These are phyloP conservation scores for Sonneratia alba DNA, from an alignment of 345 rosid genomes.

Conservation along the genomic window DNA sequence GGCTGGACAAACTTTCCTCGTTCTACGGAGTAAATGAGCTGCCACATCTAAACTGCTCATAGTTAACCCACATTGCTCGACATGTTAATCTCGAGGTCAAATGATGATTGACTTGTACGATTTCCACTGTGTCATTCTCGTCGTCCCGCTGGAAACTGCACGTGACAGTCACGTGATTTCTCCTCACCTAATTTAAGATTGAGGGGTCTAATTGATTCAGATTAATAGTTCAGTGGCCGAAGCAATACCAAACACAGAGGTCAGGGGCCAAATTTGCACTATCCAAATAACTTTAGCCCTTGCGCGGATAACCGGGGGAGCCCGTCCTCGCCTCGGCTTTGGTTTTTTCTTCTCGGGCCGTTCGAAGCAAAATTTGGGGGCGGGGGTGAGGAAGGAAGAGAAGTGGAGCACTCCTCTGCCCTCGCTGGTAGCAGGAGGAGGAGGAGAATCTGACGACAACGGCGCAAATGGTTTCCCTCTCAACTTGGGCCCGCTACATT, in stretches of 20 bases:
- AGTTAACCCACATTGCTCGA: no score
- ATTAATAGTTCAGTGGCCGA: background rate
- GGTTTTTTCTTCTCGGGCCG: background rate
- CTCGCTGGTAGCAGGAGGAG: background rate
- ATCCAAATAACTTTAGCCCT: background rate
- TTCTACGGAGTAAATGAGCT: no score
- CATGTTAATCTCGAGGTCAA: no score
- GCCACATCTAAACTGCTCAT: no score
- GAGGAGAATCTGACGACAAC: background rate
- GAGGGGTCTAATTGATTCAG: background rate
- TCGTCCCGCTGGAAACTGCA: no score
- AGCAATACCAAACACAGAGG: background rate
- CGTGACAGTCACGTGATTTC: no score
- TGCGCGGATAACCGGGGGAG: background rate
- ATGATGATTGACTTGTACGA: no score
- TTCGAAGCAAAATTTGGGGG: background rate
- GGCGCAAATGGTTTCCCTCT: conserved; percentile 47
- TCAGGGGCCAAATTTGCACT: background rate
- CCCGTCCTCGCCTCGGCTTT: background rate
- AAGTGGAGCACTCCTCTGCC: background rate
- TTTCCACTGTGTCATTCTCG: no score
- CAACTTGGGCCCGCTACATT: conserved; percentile 73
- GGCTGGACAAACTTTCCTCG: no score
- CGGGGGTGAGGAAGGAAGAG: background rate
- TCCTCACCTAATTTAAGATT: background rate